A percentile compares a stretch with the other conserved stretches of the same genome.
phyloP scores from a whole-genome alignment of 352 stramenopile genomes.

The Halophytophthora polymorphica region DNA sequence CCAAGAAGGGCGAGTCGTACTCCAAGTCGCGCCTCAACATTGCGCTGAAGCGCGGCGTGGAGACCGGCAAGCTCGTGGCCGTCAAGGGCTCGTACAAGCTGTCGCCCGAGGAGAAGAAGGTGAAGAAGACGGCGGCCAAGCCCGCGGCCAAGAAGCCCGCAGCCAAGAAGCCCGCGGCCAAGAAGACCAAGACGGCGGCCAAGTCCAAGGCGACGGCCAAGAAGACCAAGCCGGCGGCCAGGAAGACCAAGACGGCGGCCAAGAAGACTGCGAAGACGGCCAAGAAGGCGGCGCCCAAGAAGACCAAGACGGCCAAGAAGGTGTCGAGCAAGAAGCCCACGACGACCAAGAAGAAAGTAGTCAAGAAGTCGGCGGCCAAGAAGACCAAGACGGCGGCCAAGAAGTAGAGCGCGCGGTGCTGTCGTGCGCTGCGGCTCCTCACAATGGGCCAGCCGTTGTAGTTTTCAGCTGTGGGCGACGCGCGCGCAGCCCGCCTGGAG shows the following conservation, averaged over 20 bases:
- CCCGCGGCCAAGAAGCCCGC: constrained; percentile 28
- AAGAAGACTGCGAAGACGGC: constrained; percentile 25
- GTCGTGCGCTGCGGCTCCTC: too few relatives aligned
- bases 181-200: constrained; percentile 44
- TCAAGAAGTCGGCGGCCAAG: constrained; percentile 66
- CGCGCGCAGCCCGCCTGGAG: too few relatives aligned
- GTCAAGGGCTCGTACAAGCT: constrained; percentile 96
- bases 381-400: constrained; percentile 44
- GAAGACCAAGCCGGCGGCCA: constrained; percentile 73
- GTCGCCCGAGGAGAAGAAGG: constrained; percentile 89
- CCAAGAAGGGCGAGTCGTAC: constrained; percentile 81
- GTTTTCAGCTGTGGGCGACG: too few relatives aligned
- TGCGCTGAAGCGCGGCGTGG: constrained; percentile 89
- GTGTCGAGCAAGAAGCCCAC: constrained; percentile 48
- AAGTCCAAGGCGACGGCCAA: constrained; percentile 13
- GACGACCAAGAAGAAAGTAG: constrained; percentile 60
- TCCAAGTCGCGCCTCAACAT: constrained; percentile 84
- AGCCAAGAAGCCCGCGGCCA: constrained; percentile 34
- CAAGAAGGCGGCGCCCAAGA: constrained; percentile 31
- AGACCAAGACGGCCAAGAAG: constrained; percentile 33
- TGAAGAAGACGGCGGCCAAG: constrained; percentile 39
- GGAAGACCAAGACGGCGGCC: constrained; percentile 65
- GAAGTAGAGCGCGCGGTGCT: constrained; percentile 19
- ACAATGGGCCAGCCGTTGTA: too few relatives aligned
- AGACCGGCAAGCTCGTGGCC: constrained; percentile 86